phyloP scores from a whole-genome alignment of 768 basidiomycete species.

The Boletales sp. region DNA sequence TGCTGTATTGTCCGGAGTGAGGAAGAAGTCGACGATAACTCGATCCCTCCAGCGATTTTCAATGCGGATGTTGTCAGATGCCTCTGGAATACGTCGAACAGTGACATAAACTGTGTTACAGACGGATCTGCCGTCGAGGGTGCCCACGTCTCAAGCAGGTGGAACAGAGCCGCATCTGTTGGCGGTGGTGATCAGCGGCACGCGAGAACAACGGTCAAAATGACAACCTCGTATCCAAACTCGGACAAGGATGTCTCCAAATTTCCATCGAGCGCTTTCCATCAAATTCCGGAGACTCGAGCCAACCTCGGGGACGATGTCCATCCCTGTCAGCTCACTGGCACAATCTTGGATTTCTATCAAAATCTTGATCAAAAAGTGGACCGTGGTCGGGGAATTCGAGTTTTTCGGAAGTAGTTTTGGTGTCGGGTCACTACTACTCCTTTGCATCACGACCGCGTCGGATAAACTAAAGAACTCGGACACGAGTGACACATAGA shows the following conservation, averaged over 20 bases:
- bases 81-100: slow-evolving; percentile 78
- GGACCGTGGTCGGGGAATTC: slow-evolving; percentile 77
- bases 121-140: slow-evolving; percentile 57
- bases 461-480: slow-evolving; percentile 85
- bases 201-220: not conserved
- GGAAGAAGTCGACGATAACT: slow-evolving; percentile 45
- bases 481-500: slow-evolving; percentile 81
- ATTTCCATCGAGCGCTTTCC: slow-evolving; percentile 84
- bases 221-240: slow-evolving; percentile 79
- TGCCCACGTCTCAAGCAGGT: slow-evolving; percentile 85
- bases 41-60: slow-evolving; percentile 77
- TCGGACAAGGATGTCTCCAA: slow-evolving; percentile 73
- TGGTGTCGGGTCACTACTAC: slow-evolving; percentile 39
- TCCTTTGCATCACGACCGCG: slow-evolving; percentile 58
- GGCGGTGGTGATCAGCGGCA: slow-evolving; percentile 5
- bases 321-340: slow-evolving; percentile 74
- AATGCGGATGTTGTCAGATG: slow-evolving; percentile 72
- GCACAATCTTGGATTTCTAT: slow-evolving; percentile 85
- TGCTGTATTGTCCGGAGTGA: slow-evolving; percentile 55
- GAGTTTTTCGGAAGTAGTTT: slow-evolving; percentile 67
- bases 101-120: slow-evolving; percentile 70
- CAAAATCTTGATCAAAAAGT: slow-evolving; percentile 77
- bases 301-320: slow-evolving; percentile 73
- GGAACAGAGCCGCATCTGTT: slow-evolving; percentile 78
- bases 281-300: slow-evolving; percentile 67